A percentile compares a stretch with the other conserved stretches of the same genome.
These are phyloP conservation scores for Apiospora hydei DNA, from an alignment of 2,329 filamentous ascomycete species.

Conservation along the genomic window DNA sequence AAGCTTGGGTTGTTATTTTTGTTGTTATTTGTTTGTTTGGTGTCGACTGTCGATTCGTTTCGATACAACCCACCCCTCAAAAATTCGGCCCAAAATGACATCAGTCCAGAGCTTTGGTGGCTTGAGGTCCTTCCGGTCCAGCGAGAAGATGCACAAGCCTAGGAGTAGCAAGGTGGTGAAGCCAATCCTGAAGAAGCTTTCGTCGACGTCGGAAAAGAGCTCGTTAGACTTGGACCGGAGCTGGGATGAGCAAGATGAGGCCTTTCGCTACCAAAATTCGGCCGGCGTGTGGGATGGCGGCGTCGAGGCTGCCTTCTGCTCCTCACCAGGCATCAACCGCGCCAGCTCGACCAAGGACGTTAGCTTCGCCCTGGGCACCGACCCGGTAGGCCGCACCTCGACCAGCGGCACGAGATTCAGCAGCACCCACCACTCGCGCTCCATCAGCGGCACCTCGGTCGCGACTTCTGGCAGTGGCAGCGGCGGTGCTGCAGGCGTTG, in stretches of 20 bases:
- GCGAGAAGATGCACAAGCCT: slow-evolving; percentile 51
- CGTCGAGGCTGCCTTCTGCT: background rate
- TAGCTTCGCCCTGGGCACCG: slow-evolving; percentile 52
- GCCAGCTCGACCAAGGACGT: slow-evolving; percentile 49
- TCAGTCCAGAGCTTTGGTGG: slow-evolving; percentile 43
- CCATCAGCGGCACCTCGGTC: slow-evolving; percentile 64
- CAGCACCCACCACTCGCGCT: slow-evolving; percentile 58
- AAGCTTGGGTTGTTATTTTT: background rate
- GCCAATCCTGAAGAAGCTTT: slow-evolving; percentile 67
- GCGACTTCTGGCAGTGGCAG: slow-evolving; percentile 60
- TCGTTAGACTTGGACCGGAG: slow-evolving; percentile 68
- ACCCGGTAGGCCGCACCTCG: slow-evolving; percentile 33
- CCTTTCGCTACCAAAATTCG: slow-evolving; percentile 38
- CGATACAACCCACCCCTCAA: background rate
- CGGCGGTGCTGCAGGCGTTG: slow-evolving; percentile 22
- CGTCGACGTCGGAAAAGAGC: slow-evolving; percentile 63
- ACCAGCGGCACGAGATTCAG: slow-evolving; percentile 47
- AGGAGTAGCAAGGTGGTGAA: slow-evolving; percentile 60
- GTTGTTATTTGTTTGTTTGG: too few species aligned
- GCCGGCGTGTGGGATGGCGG: slow-evolving; percentile 14
- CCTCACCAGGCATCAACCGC: slow-evolving; percentile 29
- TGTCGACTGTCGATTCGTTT: background rate
- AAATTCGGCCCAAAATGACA: slow-evolving; percentile 38
- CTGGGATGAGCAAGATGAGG: slow-evolving; percentile 61
- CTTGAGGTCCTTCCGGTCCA: slow-evolving; percentile 35